Base-by-base conservation (phyloP, 345 rosid genomes). In the Zanthoxylum bungeanum region DNA sequence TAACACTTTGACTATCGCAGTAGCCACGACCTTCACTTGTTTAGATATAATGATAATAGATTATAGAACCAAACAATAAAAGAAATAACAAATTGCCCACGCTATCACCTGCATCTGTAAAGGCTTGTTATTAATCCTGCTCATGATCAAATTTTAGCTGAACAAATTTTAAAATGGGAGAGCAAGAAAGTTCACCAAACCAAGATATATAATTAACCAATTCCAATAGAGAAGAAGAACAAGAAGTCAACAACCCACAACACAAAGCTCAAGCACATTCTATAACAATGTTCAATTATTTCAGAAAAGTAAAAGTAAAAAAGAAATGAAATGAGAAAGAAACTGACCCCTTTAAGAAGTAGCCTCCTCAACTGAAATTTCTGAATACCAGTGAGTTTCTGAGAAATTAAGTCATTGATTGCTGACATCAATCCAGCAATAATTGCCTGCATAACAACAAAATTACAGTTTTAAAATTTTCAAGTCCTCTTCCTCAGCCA, bases 321-420 rank as follows among this genome's bases (percentile, higher is more conserved):
- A 22, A 25, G 22, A 55, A n/a, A 53, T 44, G 12, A 63, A 4
- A 40, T 7, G 11, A 24, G 39, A 21, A 69, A 65, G 57, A 64
- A 73, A 30, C 70, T 63, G 51, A 90, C 97, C 97, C 85, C 84
- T 92, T 92, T 89, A 80, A 92, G 97, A 72, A 89, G 81, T 75
- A 90, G 85, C 31, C 97, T 80, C 77, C 86, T 85, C 66, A 95
- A 66, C 71, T 89, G 93, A 84, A 92, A 85, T 74, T 89, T 85
- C 80, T 86, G 86, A 73, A 90, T 92, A 25, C 96, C 97, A 57
- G 96, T 77, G 10, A 92, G 92, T 69, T 95, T 92, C 85, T 90
- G 97, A 0, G 93, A 79, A 59, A 78, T 80, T 39, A 85, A 77
- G 75, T 92, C 97, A 63, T 89, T 85, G 19, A 89, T 71, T 40